Percentiles rank a stretch among this genome's conserved stretches.
phyloP scores from a whole-genome alignment of 1,284 basidiomycete genomes.

The Malassezia japonica region DNA sequence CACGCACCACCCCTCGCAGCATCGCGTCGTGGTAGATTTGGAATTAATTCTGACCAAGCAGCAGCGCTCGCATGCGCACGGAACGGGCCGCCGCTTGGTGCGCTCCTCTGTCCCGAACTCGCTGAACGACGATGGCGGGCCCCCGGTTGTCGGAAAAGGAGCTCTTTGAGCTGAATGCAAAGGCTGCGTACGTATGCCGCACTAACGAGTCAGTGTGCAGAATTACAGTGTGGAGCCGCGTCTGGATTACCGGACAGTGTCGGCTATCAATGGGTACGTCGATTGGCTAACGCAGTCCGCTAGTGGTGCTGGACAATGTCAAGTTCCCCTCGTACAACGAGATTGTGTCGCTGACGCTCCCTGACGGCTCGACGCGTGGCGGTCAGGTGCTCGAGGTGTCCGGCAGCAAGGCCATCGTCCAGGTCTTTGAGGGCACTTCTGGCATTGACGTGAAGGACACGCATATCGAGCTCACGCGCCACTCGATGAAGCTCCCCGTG shows the following conservation, averaged over 20 bases:
- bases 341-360: slow-evolving; percentile 89
- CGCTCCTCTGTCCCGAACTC: slow-evolving; percentile 1
- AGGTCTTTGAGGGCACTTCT: slow-evolving; percentile 93
- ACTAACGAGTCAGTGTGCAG: slow-evolving; percentile 37
- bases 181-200: slow-evolving; percentile 56
- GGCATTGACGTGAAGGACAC: slow-evolving; percentile 96
- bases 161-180: slow-evolving; percentile 71
- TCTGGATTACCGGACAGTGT: slow-evolving; percentile 88
- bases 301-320: slow-evolving; percentile 97
- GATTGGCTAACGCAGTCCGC: slow-evolving; percentile 37
- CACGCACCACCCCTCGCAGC: neutral
- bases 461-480: slow-evolving; percentile 95
- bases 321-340: slow-evolving; percentile 99
- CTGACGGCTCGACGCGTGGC: slow-evolving; percentile 86
- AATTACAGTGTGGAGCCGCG: slow-evolving; percentile 63
- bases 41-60: slow-evolving; percentile 17
- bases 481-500: slow-evolving; percentile 96
- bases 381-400: slow-evolving; percentile 97
- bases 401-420: slow-evolving; percentile 97
- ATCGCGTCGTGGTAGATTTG: neutral
- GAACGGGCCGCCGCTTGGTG: slow-evolving; percentile 16
- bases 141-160: slow-evolving; percentile 57
- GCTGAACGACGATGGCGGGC: slow-evolving; percentile 35
- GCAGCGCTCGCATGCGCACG: slow-evolving; percentile 8
- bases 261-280: slow-evolving; percentile 84